Conservation (phyloP, 352 stramenopile genomes). For the Pythium diclinum region DNA sequence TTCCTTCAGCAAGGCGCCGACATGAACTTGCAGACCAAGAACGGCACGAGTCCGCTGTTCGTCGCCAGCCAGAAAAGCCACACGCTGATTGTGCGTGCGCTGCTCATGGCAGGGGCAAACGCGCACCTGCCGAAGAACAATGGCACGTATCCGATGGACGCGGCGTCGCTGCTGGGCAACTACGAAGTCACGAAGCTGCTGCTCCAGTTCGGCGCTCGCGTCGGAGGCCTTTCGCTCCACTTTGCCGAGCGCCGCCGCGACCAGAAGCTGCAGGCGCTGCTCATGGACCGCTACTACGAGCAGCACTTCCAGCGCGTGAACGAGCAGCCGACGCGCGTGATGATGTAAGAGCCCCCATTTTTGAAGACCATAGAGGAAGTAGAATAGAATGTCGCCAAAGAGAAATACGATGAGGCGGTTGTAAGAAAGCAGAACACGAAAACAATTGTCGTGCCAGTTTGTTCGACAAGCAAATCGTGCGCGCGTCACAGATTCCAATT, state of each 20-base stretch:
- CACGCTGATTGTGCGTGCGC: slow-evolving; percentile 42
- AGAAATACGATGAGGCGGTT: neutral
- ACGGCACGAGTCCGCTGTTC: slow-evolving; percentile 70
- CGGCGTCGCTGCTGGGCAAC: slow-evolving; percentile 62
- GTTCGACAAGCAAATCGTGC: neutral
- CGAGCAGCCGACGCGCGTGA: slow-evolving; percentile 9
- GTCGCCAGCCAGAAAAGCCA: slow-evolving; percentile 75
- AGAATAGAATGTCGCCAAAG: neutral
- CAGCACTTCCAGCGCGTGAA: slow-evolving; percentile 42
- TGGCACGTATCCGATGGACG: slow-evolving; percentile 69
- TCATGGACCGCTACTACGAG: slow-evolving; percentile 62
- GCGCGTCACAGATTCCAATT: slow-evolving; percentile 1
- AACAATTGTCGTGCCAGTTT: too few relatives aligned
- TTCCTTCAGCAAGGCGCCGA: slow-evolving; percentile 39
- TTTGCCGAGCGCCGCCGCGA: slow-evolving; percentile 74
- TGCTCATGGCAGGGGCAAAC: slow-evolving; percentile 56
- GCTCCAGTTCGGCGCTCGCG: slow-evolving; percentile 60
- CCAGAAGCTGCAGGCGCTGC: slow-evolving; percentile 48
- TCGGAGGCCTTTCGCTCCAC: slow-evolving; percentile 62
- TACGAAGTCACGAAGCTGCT: slow-evolving; percentile 55
- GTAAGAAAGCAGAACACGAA: neutral
- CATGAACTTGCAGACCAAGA: slow-evolving; percentile 43
- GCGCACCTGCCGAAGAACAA: slow-evolving; percentile 64
- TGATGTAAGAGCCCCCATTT: neutral
- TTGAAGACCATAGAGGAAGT: slow-evolving; percentile 2